Evolutionary conservation across 2,329 filamentous ascomycete species (phyloP), one percentile per base, ranked within the genome.

Genomic region (Sporothrix euskadiensis): DNA sequence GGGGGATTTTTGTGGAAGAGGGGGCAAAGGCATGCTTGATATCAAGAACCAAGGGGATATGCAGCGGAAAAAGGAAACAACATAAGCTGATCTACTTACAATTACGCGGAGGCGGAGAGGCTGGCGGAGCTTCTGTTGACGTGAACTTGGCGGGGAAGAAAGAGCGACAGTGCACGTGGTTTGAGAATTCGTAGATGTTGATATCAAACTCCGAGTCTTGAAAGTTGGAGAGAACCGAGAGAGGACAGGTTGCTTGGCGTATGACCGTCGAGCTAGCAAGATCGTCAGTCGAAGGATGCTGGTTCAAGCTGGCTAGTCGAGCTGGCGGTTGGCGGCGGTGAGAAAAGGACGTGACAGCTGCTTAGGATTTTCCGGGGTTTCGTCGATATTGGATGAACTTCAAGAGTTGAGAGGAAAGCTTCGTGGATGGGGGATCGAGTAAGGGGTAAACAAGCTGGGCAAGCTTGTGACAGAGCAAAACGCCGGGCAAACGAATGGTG

Each of bases 101-200:
- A 61, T 52, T 44, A n/a, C 59, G 59, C 59, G 39, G 59, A 65
- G 59, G 59, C n/a, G 59, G 59, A 65, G 35, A 65, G 35, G 2
- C n/a, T 14, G 59, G n/a, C 59, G 59, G 8, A 22, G 32, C 59
- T 9, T 22, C n/a, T 22, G 49, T 35, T 35, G 14, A 41, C n/a
- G 19, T 44, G n/a, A 19, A 41, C 9, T 26, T 44, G 39, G 39
- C 12, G 39, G 59, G n/a, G 35, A 44, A 65, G n/a, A 8, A 4
- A 2, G 35, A 26, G 7, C 22, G 59, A 12, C 10, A 32, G 10
- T 14, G n/a, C 10, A 10, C 10, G 59, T 16, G 10, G 10, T 16
- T n/a, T n/a, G 54, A 2, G 10, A 26, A n/a, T 41, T 14, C 14
- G 59, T 22, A 44, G 22, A 44, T 63, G 59, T 14, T 16, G 35